Base-by-base conservation (phyloP, 2,329 filamentous ascomycete species). In the Geosmithia putterillii region DNA sequence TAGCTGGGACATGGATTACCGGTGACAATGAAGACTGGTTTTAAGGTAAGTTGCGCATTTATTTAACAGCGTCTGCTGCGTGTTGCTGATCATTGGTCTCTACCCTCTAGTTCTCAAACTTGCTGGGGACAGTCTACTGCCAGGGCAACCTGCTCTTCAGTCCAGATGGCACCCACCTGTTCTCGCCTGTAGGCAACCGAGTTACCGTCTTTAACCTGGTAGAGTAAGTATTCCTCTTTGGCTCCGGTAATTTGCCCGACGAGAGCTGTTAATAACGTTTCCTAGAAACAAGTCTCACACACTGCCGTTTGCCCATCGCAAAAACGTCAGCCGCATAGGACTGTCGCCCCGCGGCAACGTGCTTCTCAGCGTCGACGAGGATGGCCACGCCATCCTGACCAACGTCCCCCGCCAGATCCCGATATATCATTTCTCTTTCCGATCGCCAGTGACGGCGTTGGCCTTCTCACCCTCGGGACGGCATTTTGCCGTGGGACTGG, bases 91-190 rank as follows among this genome's bases (percentile, higher is more conserved):
- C 7, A 3, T 32, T 12, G 5, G 10, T 4, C 10, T 18, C 7
- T 2, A 4, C 14, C n/a, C 20, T n/a, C 40, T 57, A 95, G 89
- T 98, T 98, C 69, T 95, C 90, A 62, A 98, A 96, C 67, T 77
- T 98, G 61, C 78, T 98, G 57, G 94, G 92, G 60, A 98, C 92
- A 53, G 92, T 98, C 60, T 98, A 96, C 72, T 87, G 88, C 70
- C 86, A 89, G 76, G 92, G 94, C 66, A 98, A 96, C 63, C 77
- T 98, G 57, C 76, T 95, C 60, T 98, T 94, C 71, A 94, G 86
- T 55, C 87, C 89, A 48, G 90, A 98, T 76, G 94, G 94, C 60
- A 92, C 86, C 55, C 90, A 87, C 66, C 76, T 98, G 51, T 86
- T 94, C 57, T 98, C 92, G 38, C 94, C 92, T 7, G 92, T 98